phyloP scores from a whole-genome alignment of 495 filamentous ascomycete species.

The Xylaria palmicola region DNA sequence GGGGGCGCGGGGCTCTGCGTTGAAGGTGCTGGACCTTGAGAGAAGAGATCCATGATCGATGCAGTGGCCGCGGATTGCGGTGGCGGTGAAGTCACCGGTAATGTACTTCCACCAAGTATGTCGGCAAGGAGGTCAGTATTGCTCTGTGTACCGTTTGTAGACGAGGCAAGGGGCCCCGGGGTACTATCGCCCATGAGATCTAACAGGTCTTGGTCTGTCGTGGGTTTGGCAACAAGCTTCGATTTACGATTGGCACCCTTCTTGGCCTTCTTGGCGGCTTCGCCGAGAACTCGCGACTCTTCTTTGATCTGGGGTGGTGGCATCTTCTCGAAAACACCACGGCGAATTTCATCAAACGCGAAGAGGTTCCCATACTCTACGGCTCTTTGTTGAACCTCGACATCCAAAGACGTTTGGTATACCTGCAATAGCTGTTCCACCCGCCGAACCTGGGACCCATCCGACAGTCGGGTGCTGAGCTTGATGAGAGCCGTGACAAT shows the following conservation, averaged over 20 bases:
- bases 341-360: constrained; percentile 79
- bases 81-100: constrained; percentile 53
- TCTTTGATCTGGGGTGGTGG: constrained; percentile 95
- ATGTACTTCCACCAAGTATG: constrained; percentile 69
- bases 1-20: constrained; percentile 44
- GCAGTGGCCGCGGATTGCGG: constrained; percentile 58
- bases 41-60: constrained; percentile 87
- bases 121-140: constrained; percentile 87
- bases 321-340: constrained; percentile 95
- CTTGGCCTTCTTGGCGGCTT: constrained; percentile 76
- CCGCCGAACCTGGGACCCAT: constrained; percentile 78
- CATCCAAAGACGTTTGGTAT: constrained; percentile 78
- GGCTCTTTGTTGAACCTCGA: constrained; percentile 93
- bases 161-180: constrained; percentile 41
- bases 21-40: constrained; percentile 26
- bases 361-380: constrained; percentile 96
- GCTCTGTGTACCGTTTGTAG: constrained; percentile 66
- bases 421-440: constrained; percentile 72
- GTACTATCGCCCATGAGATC: constrained; percentile 87
- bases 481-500: constrained; percentile 95
- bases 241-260: constrained; percentile 72
- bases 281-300: constrained; percentile 84
- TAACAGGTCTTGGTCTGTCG: constrained; percentile 80
- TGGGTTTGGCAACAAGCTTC: constrained; percentile 71
- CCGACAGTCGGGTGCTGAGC: constrained; percentile 83